Base-by-base conservation (phyloP, 176 grass and related monocot species). In the Phragmites australis region DNA sequence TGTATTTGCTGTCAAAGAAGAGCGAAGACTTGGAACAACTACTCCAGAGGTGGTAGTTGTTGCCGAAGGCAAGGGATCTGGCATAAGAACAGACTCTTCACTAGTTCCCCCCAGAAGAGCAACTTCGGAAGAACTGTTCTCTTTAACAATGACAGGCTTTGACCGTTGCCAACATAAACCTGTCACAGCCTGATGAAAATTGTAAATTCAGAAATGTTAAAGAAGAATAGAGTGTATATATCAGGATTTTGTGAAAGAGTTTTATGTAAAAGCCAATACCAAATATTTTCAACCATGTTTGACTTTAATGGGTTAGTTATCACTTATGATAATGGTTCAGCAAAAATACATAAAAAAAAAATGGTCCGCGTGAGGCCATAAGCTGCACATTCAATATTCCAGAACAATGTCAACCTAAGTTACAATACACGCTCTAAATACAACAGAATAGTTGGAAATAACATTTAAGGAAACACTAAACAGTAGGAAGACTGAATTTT, bases 41-140 rank as follows among this genome's bases (percentile, higher is more conserved):
- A 76, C 76, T 85, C 79, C 84, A 54, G 92, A 84, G 51, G 84
- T 71, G 30, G 83, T 79, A 42, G 76, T 70, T 64, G 87, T 77
- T 50, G 89, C 61, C 45, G 96, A 89, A 80, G 96, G 96, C 63
- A 99, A 73, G 25, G 96, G 96, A 83, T 99, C 96, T 44, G 96
- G 96, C 96, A 99, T 99, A 55, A 99, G 92, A 80, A 99, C 87
- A 63, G 90, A 99, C 9, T 99, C 96, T 89, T 99, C 96, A 77
- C 67, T 86, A 27, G 69, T 84, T 50, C 90, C 90, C 10, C 96
- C 96, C 41, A 99, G 87, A 87, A 99, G 90, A 74, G 93, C 96
- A 84, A 89, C 81, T 93, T 99, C 96, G 75, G 87, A 90, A 82
- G 88, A 95, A 86, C 90, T 93, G 53, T 90, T 93, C 85, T 95